These are phyloP conservation scores for Escallonia herrerae DNA, from an alignment of 129 eudicot genomes.

Conservation along the genomic window DNA sequence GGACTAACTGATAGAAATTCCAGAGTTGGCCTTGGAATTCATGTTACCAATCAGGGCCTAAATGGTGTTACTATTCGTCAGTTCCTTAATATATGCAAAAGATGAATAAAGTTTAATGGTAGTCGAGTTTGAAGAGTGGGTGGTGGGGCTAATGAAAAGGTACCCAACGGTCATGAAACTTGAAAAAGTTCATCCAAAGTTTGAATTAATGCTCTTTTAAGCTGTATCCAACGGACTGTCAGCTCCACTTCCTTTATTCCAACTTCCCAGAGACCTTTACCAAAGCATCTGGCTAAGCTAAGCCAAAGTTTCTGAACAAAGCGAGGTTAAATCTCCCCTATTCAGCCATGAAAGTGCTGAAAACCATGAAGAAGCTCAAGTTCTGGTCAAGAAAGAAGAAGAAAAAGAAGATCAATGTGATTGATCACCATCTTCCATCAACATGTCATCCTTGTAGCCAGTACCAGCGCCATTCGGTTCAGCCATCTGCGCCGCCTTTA, in stretches of 20 bases:
- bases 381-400: conserved; percentile 45
- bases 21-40: too few species aligned
- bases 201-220: not conserved
- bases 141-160: conserved; percentile 1
- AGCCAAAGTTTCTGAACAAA: not conserved
- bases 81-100: too few species aligned
- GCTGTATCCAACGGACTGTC: not conserved
- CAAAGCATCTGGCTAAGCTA: not conserved
- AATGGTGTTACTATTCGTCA: too few species aligned
- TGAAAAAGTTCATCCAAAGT: not conserved
- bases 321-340: too few species aligned
- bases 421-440: not conserved
- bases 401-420: conserved; percentile 14
- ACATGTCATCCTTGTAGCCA: not conserved
- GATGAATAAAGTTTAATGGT: too few species aligned
- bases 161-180: not conserved
- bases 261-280: not conserved
- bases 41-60: too few species aligned
- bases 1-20: too few species aligned
- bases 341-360: conserved; percentile 24
- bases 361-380: conserved; percentile 38
- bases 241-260: not conserved
- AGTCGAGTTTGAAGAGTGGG: not conserved
- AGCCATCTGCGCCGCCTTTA: conserved; percentile 48
- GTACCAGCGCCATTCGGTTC: not conserved